Percentiles rank a stretch among this genome's conserved stretches.
These are phyloP conservation scores for Trichosanthes cucumerina DNA, from an alignment of 306 rosid genomes.

Conservation along the genomic window DNA sequence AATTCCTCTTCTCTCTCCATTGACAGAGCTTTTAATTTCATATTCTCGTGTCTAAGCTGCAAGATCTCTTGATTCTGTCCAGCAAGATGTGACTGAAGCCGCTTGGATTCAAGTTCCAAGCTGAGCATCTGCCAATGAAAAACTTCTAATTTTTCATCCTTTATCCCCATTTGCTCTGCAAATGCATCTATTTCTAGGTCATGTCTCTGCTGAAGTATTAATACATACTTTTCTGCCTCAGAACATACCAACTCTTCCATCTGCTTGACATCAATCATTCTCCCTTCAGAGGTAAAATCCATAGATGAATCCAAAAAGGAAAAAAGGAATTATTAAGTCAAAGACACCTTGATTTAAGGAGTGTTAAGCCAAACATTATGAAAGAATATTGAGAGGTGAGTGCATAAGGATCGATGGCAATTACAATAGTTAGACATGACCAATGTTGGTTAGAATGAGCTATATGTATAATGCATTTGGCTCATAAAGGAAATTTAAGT, in stretches of 20 bases:
- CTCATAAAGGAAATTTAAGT: slow-evolving; percentile 4
- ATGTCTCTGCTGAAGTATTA: slow-evolving; percentile 66
- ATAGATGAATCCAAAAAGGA: not conserved
- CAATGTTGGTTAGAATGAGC: not conserved
- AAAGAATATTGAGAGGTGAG: not conserved
- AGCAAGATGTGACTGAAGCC: slow-evolving; percentile 58
- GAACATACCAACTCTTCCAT: slow-evolving; percentile 66
- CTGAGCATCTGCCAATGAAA: slow-evolving; percentile 73
- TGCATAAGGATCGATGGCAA: not conserved
- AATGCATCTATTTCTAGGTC: slow-evolving; percentile 82
- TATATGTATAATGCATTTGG: not conserved
- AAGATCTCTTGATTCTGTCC: slow-evolving; percentile 55
- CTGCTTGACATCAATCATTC: slow-evolving; percentile 53
- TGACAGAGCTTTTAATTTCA: slow-evolving; percentile 52
- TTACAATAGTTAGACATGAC: not conserved
- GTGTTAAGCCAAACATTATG: not conserved
- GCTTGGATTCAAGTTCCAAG: slow-evolving; percentile 72
- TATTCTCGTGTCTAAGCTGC: slow-evolving; percentile 61
- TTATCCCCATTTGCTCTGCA: slow-evolving; percentile 71
- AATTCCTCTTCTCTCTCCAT: slow-evolving; percentile 51
- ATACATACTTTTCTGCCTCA: slow-evolving; percentile 77
- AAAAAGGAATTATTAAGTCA: not conserved
- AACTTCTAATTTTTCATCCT: slow-evolving; percentile 81
- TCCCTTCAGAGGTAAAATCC: slow-evolving; percentile 22
- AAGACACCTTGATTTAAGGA: not conserved